Base-by-base conservation (phyloP, 495 filamentous ascomycete genomes). In the Saxophila tyrrhenica region DNA sequence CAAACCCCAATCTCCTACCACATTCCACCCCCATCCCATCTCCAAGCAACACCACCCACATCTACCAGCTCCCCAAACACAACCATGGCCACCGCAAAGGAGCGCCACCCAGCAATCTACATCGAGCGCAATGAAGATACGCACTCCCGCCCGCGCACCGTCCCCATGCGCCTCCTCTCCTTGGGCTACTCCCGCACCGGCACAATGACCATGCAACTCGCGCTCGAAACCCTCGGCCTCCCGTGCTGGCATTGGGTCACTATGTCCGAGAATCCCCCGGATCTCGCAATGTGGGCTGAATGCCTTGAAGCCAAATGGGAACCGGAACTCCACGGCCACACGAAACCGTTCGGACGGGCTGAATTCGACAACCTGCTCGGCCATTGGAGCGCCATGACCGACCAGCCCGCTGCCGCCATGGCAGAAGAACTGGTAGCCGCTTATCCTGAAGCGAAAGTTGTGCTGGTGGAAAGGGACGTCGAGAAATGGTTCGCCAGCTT, bases 401-500 rank as follows among this genome's bases (percentile, higher is more conserved):
- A 63, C 25, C 38, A 25, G 8, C 53, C 48, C 16, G 25, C 48
- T 15, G 39, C 29, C 1, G 2, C 57, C 13, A 56, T 60, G 35
- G 25, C 24, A 1, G 48, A 53, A 16, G 58, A 60, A 23, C 55
- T 62, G 24, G 23, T 48, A 16, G 7, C 35, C 2, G 50, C 55
- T 1, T 58, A 57, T 39, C 58, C 54, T 0, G 69, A 73, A 20
- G 74, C 72, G 11, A 65, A 67, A 56, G 64, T 77, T 32, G 67
- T 77, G 44, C 63, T 75, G 10, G 68, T 66, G 1, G 50, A 64
- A 19, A 67, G 73, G 22, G 62, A 68, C 39, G 67, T 67, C 20
- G 65, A 75, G 57, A 61, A 59, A 9, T 78, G 75, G 76, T 69
- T 69, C 57, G 60, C 41, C 3, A 63, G 67, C 0, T 70, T 48